phyloP scores from a whole-genome alignment of 2,329 filamentous ascomycete species.

The Paecilomyces sp. region DNA sequence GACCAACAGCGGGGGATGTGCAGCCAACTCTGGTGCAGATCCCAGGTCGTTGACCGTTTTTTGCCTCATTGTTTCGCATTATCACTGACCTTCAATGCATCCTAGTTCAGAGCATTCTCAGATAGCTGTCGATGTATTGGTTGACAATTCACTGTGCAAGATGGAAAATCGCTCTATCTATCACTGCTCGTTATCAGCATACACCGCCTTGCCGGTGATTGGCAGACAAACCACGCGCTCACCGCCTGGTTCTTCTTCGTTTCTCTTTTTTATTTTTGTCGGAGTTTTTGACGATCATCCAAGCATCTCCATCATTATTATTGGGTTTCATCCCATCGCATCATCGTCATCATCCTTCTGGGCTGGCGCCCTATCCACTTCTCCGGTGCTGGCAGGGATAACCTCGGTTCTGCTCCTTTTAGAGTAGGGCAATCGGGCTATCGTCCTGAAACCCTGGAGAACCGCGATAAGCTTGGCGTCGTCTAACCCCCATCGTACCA shows the following conservation, averaged over 20 bases:
- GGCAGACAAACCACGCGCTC: not conserved
- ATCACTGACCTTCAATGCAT: too few relatives aligned
- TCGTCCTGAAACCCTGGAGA: not conserved
- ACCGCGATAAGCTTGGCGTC: not conserved
- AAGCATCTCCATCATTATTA: not conserved
- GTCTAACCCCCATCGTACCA: not conserved
- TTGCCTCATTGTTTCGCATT: not conserved
- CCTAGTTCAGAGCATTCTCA: too few relatives aligned
- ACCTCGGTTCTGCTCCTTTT: not conserved
- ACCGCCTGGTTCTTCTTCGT: not conserved
- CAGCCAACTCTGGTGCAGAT: not conserved
- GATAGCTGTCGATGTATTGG: too few relatives aligned
- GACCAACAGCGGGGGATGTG: not conserved
- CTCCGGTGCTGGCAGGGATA: not conserved
- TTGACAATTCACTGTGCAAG: not conserved
- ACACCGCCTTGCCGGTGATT: not conserved
- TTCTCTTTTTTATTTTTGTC: not conserved
- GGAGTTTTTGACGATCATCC: not conserved
- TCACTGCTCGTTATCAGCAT: not conserved
- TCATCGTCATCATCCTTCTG: not conserved
- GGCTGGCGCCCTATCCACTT: not conserved
- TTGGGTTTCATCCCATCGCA: not conserved
- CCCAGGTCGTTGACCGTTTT: not conserved
- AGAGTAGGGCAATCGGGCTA: not conserved
- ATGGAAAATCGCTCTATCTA: too few relatives aligned